phyloP scores from a whole-genome alignment of 1,284 basidiomycete species.

The Rhodotorula sp. region DNA sequence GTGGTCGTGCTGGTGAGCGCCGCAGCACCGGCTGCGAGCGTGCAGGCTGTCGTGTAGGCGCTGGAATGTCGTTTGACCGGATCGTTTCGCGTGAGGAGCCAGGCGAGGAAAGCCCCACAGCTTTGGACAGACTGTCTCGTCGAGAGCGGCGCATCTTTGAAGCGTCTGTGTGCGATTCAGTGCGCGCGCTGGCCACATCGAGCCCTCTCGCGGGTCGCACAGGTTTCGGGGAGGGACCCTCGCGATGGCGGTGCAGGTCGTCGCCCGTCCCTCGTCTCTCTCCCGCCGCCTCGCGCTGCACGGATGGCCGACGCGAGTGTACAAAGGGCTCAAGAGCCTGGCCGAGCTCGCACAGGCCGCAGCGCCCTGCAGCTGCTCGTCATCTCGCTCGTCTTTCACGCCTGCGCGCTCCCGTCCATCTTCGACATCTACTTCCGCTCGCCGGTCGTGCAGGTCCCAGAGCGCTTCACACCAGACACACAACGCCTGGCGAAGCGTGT shows the following conservation, averaged over 20 bases:
- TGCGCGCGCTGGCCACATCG: no score
- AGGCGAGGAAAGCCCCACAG: no score
- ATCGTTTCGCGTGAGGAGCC: no score
- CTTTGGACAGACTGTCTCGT: no score
- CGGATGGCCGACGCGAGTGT: background rate
- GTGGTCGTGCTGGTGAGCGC: background rate
- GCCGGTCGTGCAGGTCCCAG: slow-evolving; percentile 47
- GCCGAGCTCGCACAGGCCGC: background rate
- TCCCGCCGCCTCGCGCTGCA: background rate
- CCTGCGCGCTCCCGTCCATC: slow-evolving; percentile 70
- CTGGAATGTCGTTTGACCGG: no score
- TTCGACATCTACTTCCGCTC: slow-evolving; percentile 86
- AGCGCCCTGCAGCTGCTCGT: slow-evolving; percentile 51
- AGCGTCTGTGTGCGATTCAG: no score
- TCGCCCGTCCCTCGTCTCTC: background rate
- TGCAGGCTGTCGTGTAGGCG: no score
- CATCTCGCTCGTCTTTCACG: slow-evolving; percentile 71
- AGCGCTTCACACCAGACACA: slow-evolving; percentile 45
- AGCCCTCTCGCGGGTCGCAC: no score
- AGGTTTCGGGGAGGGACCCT: no score
- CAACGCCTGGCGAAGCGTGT: slow-evolving; percentile 69
- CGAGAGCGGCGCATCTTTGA: no score
- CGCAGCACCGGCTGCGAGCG: no score
- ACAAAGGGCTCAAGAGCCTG: background rate
- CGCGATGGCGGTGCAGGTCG: background rate